A percentile compares a stretch with the other conserved stretches of the same genome.
phyloP scores from a whole-genome alignment of 129 eudicot species.

The Chrysanthemum seticuspe region DNA sequence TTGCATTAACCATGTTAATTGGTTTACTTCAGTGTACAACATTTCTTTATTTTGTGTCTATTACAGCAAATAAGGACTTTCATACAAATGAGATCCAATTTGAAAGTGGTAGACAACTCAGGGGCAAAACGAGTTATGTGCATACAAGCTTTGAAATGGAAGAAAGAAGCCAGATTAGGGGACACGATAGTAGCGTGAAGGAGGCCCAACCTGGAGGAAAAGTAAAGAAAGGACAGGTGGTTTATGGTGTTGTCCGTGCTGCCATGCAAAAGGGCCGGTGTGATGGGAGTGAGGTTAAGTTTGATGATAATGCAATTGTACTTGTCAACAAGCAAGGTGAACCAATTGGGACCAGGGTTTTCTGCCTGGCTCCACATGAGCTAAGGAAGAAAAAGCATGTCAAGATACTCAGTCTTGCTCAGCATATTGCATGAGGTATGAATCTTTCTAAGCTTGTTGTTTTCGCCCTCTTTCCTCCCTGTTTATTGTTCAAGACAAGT shows the following conservation, averaged over 20 bases:
- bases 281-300: constrained; percentile 86
- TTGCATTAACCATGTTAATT: background rate
- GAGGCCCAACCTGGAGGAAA: constrained; percentile 77
- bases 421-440: constrained; percentile 58
- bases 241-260: constrained; percentile 77
- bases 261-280: constrained; percentile 82
- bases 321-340: constrained; percentile 84
- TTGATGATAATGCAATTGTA: constrained; percentile 87
- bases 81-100: constrained; percentile 87
- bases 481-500: background rate
- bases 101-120: constrained; percentile 88
- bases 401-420: constrained; percentile 90
- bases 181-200: constrained; percentile 76
- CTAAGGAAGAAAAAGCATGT: constrained; percentile 75
- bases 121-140: constrained; percentile 89
- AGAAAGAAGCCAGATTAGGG: constrained; percentile 82
- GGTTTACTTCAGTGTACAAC: background rate
- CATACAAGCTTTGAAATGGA: constrained; percentile 71
- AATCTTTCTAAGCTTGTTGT: background rate
- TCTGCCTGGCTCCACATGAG: constrained; percentile 95
- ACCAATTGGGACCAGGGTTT: constrained; percentile 84
- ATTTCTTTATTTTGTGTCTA: background rate
- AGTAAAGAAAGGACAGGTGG: constrained; percentile 88
- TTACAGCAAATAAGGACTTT: constrained; percentile 79
- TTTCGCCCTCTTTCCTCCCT: background rate